A percentile compares a stretch with the other conserved stretches of the same genome.
These are phyloP conservation scores for Candida krabiensis DNA, from an alignment of 805 yeast species.

Conservation along the genomic window DNA sequence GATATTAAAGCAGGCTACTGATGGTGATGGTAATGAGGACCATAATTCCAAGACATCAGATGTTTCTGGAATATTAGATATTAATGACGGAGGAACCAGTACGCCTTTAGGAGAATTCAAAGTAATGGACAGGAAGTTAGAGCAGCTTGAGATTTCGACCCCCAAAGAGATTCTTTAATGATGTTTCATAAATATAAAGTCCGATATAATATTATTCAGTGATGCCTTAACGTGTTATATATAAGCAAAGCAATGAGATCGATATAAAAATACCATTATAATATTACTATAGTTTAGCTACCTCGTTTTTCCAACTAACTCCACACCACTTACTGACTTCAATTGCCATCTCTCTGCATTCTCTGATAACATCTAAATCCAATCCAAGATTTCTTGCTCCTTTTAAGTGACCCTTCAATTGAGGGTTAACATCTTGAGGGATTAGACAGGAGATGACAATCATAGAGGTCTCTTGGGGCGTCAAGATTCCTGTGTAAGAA, in stretches of 20 bases:
- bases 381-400: constrained; percentile 86
- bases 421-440: constrained; percentile 94
- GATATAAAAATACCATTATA: too few relatives aligned
- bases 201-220: too few relatives aligned
- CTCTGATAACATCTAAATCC: constrained; percentile 57
- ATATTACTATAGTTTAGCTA: constrained; percentile 50
- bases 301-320: constrained; percentile 54
- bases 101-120: constrained; percentile 3
- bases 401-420: constrained; percentile 82
- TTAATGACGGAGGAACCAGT: neutral
- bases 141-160: constrained; percentile 6
- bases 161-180: constrained; percentile 1
- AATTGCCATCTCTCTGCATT: constrained; percentile 61
- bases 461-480: constrained; percentile 70
- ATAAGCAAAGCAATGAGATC: too few relatives aligned
- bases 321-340: constrained; percentile 76
- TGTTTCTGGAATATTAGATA: neutral
- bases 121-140: constrained; percentile 2
- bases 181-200: too few relatives aligned
- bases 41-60: neutral
- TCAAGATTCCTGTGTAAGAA: constrained; percentile 62
- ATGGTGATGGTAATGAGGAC: constrained; percentile 4
- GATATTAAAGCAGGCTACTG: constrained; percentile 1
- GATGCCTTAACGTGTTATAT: neutral
- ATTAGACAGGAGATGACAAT: constrained; percentile 77